Percentiles rank a stretch among this genome's conserved stretches.
phyloP scores from a whole-genome alignment of 495 filamentous ascomycete species.

The Annulohypoxylon bovei region DNA sequence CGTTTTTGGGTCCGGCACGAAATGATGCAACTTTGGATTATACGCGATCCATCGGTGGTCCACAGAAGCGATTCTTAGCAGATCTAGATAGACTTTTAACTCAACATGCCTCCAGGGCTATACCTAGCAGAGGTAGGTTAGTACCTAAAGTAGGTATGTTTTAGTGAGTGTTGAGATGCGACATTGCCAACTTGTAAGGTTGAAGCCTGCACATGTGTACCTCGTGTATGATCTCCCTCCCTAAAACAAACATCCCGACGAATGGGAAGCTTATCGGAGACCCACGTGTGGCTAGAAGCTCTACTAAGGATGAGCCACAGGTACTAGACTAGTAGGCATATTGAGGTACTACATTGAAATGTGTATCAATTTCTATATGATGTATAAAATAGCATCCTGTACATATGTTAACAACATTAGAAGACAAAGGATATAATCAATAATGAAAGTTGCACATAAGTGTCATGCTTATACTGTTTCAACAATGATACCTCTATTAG shows the following conservation, averaged over 20 bases:
- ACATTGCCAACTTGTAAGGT: not conserved
- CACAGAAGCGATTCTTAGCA: slow-evolving; percentile 3
- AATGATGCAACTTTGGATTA: slow-evolving; percentile 13
- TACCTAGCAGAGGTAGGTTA: too few relatives aligned
- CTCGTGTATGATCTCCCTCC: not conserved
- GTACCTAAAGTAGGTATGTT: not conserved
- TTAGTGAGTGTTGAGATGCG: not conserved
- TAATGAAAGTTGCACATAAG: too few relatives aligned
- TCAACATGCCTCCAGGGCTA: too few relatives aligned
- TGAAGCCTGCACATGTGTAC: not conserved
- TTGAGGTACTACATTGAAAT: too few relatives aligned
- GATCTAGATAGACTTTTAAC: too few relatives aligned
- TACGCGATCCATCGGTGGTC: slow-evolving; percentile 7
- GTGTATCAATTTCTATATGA: too few relatives aligned
- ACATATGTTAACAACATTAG: too few relatives aligned
- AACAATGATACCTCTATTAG: too few relatives aligned
- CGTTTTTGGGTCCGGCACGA: slow-evolving; percentile 2
- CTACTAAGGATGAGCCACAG: not conserved
- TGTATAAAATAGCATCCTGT: too few relatives aligned
- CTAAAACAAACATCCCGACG: not conserved
- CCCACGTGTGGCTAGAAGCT: slow-evolving; percentile 17
- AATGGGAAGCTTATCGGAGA: slow-evolving; percentile 17
- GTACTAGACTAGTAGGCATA: too few relatives aligned
- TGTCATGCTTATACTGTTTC: too few relatives aligned
- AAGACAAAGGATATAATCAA: too few relatives aligned